phyloP scores from a whole-genome alignment of 2,329 filamentous ascomycete species.

The Alternaria solani region DNA sequence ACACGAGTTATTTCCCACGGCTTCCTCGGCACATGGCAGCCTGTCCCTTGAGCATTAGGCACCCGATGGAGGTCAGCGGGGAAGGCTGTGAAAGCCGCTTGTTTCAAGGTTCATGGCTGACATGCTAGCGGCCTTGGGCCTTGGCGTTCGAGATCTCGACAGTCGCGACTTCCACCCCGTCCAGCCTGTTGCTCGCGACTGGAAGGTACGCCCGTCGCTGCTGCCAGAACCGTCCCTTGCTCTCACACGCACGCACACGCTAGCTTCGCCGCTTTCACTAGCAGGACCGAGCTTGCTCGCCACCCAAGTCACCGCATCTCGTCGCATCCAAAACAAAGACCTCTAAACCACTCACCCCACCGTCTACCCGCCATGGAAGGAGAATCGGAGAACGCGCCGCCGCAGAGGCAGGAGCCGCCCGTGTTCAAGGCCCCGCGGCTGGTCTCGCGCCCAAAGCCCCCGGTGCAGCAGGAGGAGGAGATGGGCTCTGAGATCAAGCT shows the following conservation, averaged over 20 bases:
- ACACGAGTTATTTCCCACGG: neutral
- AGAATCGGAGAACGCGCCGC: slow-evolving; percentile 30
- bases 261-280: slow-evolving; percentile 6
- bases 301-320: neutral
- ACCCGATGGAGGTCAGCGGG: slow-evolving; percentile 5
- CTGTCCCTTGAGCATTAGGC: slow-evolving; percentile 7
- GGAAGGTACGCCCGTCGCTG: neutral
- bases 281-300: slow-evolving; percentile 1
- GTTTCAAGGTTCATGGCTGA: slow-evolving; percentile 7
- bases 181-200: neutral
- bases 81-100: slow-evolving; percentile 7
- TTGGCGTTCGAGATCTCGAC: slow-evolving; percentile 9
- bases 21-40: slow-evolving; percentile 6
- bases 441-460: slow-evolving; percentile 64
- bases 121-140: slow-evolving; percentile 1
- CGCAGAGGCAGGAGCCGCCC: slow-evolving; percentile 28
- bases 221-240: neutral
- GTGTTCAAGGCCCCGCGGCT: slow-evolving; percentile 45
- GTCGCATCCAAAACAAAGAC: slow-evolving; percentile 8
- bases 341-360: neutral
- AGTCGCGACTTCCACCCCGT: neutral
- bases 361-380: slow-evolving; percentile 40
- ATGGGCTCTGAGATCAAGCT: slow-evolving; percentile 82
- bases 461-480: slow-evolving; percentile 81
- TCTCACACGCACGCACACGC: neutral